These are phyloP conservation scores for Calocybe indica DNA, from an alignment of 768 basidiomycete genomes.

Conservation along the genomic window DNA sequence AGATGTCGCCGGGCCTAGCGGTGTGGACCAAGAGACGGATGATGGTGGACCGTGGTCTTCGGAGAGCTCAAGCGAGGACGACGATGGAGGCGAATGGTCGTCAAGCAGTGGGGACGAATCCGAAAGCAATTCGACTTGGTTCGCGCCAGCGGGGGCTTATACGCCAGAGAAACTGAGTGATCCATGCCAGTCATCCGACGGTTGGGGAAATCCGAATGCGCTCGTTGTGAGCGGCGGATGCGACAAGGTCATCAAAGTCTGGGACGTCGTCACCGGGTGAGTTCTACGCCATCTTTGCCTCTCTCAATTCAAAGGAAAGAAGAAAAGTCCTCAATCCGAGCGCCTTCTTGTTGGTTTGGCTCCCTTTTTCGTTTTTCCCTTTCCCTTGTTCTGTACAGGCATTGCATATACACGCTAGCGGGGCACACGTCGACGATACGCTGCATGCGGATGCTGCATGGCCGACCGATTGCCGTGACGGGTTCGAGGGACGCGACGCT, in stretches of 20 bases:
- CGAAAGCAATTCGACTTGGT: no score
- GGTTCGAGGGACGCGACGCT: constrained; percentile 85
- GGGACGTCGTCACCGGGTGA: constrained; percentile 85
- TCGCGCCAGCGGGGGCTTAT: constrained; percentile 1
- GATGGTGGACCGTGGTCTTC: constrained; percentile 2
- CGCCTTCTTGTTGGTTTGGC: background rate
- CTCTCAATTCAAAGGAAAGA: no score
- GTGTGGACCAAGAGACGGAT: constrained; percentile 14
- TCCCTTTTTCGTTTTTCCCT: constrained; percentile 1
- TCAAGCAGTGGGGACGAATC: no score
- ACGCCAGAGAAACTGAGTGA: constrained; percentile 35
- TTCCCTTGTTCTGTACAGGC: constrained; percentile 20
- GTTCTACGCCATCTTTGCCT: constrained; percentile 12
- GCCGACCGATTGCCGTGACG: constrained; percentile 82
- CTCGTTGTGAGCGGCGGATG: constrained; percentile 91
- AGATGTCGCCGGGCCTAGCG: no score
- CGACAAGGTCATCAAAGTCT: constrained; percentile 86
- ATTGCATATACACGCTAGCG: constrained; percentile 70
- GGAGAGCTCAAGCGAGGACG: background rate
- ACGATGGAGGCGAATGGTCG: constrained; percentile 2
- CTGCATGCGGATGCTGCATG: constrained; percentile 83
- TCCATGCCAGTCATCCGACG: constrained; percentile 62
- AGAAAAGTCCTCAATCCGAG: background rate
- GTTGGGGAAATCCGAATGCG: constrained; percentile 85
- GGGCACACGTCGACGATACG: constrained; percentile 92